Evolutionary conservation across 2,329 filamentous ascomycete genomes (phyloP).

Genomic region (Botrytis aclada): DNA sequence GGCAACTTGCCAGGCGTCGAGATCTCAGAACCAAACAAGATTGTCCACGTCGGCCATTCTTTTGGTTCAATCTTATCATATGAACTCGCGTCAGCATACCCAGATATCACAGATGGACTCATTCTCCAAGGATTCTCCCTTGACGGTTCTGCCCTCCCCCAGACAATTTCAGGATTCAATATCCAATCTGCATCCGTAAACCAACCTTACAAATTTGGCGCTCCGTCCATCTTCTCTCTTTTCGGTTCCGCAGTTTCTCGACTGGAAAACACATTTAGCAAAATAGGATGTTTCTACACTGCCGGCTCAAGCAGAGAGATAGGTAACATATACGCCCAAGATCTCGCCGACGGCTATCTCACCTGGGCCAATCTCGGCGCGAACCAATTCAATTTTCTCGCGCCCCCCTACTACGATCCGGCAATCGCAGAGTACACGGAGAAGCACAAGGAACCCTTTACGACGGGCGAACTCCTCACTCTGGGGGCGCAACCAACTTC

Average conservation of each 20-base stretch:
- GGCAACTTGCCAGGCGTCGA: background rate
- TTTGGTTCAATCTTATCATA: slow-evolving; percentile 13
- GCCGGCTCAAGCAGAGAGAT: background rate
- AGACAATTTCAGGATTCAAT: slow-evolving; percentile 8
- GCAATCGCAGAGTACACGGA: slow-evolving; percentile 1
- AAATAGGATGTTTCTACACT: background rate
- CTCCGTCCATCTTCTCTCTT: background rate
- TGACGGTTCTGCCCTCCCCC: background rate
- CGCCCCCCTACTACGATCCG: slow-evolving; percentile 8
- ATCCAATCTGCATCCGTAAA: background rate
- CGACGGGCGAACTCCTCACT: background rate
- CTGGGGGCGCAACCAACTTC: background rate
- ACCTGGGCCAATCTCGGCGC: slow-evolving; percentile 12
- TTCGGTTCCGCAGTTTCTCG: background rate
- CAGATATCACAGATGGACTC: slow-evolving; percentile 10
- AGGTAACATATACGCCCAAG: background rate
- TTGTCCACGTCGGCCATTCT: slow-evolving; percentile 16
- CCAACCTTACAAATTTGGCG: background rate
- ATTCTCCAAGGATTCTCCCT: slow-evolving; percentile 19
- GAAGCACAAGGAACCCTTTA: background rate
- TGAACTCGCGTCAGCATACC: slow-evolving; percentile 7
- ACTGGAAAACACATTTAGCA: background rate
- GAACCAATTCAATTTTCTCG: slow-evolving; percentile 14
- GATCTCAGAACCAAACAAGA: background rate
- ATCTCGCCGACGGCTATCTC: slow-evolving; percentile 10